Evolutionary conservation across 805 yeast species (phyloP).

Genomic region (Candida silvatica): DNA sequence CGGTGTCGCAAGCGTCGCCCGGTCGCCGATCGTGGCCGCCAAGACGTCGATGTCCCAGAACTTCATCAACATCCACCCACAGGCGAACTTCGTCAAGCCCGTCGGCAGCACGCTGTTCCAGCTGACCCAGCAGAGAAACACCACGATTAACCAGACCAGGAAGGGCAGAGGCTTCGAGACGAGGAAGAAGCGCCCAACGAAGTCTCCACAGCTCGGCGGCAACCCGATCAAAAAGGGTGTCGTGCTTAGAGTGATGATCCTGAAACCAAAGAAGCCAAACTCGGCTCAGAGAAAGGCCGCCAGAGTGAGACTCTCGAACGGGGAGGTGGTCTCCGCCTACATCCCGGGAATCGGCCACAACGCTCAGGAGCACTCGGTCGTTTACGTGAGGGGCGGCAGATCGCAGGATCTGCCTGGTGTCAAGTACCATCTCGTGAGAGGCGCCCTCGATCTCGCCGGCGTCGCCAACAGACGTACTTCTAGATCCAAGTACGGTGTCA

Average conservation of each 20-base stretch:
- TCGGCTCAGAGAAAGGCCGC: conserved; percentile 97
- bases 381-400: conserved; percentile 95
- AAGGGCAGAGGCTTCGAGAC: conserved; percentile 46
- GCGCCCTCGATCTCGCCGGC: conserved; percentile 87
- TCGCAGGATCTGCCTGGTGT: conserved; percentile 98
- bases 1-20: no score
- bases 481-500: conserved; percentile 90
- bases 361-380: conserved; percentile 96
- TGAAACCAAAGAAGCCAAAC: conserved; percentile 97
- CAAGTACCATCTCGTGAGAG: conserved; percentile 88
- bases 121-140: conserved; percentile 37
- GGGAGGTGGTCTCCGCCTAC: conserved; percentile 81
- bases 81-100: conserved; percentile 2
- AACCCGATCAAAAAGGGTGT: conserved; percentile 92
- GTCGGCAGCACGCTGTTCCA: conserved; percentile 8
- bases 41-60: conserved; percentile 6
- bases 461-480: conserved; percentile 89
- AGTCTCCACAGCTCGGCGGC: conserved; percentile 75
- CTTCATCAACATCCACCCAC: conserved; percentile 9
- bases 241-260: conserved; percentile 84
- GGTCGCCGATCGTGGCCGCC: conserved; percentile 10
- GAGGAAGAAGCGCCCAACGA: conserved; percentile 32
- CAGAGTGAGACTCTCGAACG: conserved; percentile 87
- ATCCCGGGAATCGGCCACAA: conserved; percentile 99
- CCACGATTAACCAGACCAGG: conserved; percentile 71